Evolutionary conservation across 768 basidiomycete species (phyloP).

Genomic region (Vararia minispora): DNA sequence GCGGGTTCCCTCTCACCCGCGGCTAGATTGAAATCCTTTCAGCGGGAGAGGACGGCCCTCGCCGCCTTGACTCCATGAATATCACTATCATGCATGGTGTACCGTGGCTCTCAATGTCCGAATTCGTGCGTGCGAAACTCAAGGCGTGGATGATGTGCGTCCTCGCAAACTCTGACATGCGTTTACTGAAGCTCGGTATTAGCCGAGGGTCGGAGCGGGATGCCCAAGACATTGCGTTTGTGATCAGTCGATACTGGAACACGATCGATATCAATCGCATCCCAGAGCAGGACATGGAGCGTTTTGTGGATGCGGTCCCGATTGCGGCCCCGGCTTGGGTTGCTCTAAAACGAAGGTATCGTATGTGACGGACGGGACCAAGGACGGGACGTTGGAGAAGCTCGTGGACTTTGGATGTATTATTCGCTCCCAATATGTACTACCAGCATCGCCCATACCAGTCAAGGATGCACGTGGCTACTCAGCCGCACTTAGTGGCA

Average conservation of each 20-base stretch:
- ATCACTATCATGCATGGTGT: slow-evolving; percentile 59
- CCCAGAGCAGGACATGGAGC: slow-evolving; percentile 76
- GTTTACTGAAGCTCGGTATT: slow-evolving; percentile 3
- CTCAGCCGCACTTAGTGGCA: no score
- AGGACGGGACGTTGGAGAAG: no score
- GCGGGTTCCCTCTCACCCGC: slow-evolving; percentile 2
- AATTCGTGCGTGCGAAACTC: slow-evolving; percentile 79
- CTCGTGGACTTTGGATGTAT: no score
- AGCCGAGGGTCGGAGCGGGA: slow-evolving; percentile 65
- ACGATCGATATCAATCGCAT: slow-evolving; percentile 79
- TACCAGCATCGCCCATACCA: no score
- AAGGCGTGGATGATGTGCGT: slow-evolving; percentile 74
- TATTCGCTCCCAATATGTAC: no score
- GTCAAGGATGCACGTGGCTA: no score
- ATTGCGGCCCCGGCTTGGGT: slow-evolving; percentile 64
- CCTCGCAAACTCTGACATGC: slow-evolving; percentile 10
- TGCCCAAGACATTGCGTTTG: slow-evolving; percentile 66
- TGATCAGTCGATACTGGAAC: slow-evolving; percentile 69
- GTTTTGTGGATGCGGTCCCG: slow-evolving; percentile 50
- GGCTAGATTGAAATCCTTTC: slow-evolving; percentile 71
- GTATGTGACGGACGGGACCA: slow-evolving; percentile 33
- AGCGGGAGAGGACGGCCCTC: slow-evolving; percentile 74
- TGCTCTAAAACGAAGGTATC: slow-evolving; percentile 65
- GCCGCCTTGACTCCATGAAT: slow-evolving; percentile 55
- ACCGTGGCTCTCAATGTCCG: slow-evolving; percentile 76